These are phyloP conservation scores for Esteya vermicola DNA, from an alignment of 2,329 filamentous ascomycete genomes.

Conservation along the genomic window DNA sequence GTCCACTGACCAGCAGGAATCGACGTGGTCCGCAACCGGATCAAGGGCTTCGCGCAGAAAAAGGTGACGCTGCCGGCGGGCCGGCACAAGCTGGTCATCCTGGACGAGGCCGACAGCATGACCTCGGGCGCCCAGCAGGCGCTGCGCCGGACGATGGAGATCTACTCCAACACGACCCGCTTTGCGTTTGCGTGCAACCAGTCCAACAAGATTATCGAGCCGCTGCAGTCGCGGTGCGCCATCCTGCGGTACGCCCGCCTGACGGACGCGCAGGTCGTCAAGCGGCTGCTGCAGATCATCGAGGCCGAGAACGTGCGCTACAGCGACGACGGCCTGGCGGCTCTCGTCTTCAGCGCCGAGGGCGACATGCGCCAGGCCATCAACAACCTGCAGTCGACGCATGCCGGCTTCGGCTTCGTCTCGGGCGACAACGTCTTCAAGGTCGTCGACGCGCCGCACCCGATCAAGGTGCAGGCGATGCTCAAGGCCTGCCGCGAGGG, in stretches of 20 bases:
- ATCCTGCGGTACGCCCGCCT: constrained; percentile 88
- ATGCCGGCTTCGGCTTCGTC: constrained; percentile 91
- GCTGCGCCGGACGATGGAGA: constrained; percentile 92
- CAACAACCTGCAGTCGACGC: constrained; percentile 92
- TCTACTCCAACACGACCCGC: constrained; percentile 88
- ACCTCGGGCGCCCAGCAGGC: constrained; percentile 93
- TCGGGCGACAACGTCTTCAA: constrained; percentile 96
- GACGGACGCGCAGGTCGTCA: constrained; percentile 85
- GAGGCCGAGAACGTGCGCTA: constrained; percentile 83
- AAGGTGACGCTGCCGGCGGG: constrained; percentile 89
- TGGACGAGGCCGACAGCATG: constrained; percentile 98
- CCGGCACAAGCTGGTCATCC: constrained; percentile 89
- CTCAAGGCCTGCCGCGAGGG: constrained; percentile 92
- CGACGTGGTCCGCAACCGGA: constrained; percentile 90
- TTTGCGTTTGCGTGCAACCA: constrained; percentile 99
- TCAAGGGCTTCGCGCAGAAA: constrained; percentile 98
- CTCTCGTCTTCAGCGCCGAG: constrained; percentile 93
- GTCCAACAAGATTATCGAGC: constrained; percentile 98
- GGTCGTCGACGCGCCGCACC: constrained; percentile 92
- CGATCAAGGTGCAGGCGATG: constrained; percentile 97
- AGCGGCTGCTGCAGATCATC: constrained; percentile 81
- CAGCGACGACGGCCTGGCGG: constrained; percentile 85
- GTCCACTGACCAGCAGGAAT: constrained; percentile 44
- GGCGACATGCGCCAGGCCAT: constrained; percentile 98
- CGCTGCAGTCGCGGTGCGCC: constrained; percentile 90